Base-by-base conservation (phyloP, 2,329 filamentous ascomycete genomes). In the Ophiostoma populinum region DNA sequence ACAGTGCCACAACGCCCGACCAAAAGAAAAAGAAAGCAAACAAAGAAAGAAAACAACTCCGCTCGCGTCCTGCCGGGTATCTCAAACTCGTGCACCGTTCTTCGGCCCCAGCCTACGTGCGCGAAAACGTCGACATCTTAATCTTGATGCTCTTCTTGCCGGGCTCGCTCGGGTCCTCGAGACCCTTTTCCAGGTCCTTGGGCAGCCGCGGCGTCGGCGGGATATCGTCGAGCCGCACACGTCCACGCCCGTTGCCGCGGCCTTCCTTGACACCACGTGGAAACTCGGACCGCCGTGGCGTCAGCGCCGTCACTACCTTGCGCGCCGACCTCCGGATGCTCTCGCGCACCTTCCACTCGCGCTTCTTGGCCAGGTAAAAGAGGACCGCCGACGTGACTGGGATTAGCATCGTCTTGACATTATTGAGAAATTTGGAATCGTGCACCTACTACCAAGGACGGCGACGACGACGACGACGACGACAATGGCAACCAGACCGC, bases 321-420 rank as follows among this genome's bases (percentile, higher is more conserved):
- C 62, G 64, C 21, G 72, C 71, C 2, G 80, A 85, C 43, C 69
- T 70, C 37, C 75, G 68, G 38, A 92, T 62, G 20, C 65, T 78
- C 50, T 80, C 71, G 39, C 75, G 70, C 45, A 90, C 62, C 44
- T 75, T 79, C 82, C 82, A 90, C 54, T 86, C 80, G 31, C 75
- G 71, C 58, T 82, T 85, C 63, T 90, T 90, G 37, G 82, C 79
- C 24, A 87, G 52, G 53, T 76, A 82, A 58, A 80, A 92, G 19
- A 90, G 68, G 3, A 71, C 57, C 3, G 73, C 69, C 22, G 67
- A 75, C 16, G 62, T 63, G 42, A 75, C 78, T 79, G 12, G 15
- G 18, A 20, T 2, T 4, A 12, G 22, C 12, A n/a, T 11, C 0
- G 4, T n/a, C n/a, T n/a, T n/a, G n/a, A n/a, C n/a, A n/a, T n/a